A percentile compares a stretch with the other conserved stretches of the same genome.
Evolutionary conservation across 768 basidiomycete genomes (phyloP).

Genomic region (Suillus americanus): DNA sequence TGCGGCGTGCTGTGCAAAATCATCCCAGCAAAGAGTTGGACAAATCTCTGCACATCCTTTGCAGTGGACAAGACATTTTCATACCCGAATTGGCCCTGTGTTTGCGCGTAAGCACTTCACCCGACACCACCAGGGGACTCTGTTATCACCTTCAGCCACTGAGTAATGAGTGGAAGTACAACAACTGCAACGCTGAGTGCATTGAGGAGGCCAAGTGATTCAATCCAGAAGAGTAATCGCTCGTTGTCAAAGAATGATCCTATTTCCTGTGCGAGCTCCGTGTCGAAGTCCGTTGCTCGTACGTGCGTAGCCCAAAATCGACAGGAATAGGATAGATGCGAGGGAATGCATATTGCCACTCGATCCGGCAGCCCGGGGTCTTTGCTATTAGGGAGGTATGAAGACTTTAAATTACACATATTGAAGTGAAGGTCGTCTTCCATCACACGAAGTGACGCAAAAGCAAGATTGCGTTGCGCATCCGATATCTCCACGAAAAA

Average conservation of each 20-base stretch:
- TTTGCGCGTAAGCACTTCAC: not conserved
- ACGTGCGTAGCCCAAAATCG: slow-evolving; percentile 15
- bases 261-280: not conserved
- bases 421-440: slow-evolving; percentile 33
- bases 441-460: slow-evolving; percentile 27
- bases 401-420: slow-evolving; percentile 33
- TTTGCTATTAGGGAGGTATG: slow-evolving; percentile 28
- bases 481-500: slow-evolving; percentile 14
- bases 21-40: slow-evolving; percentile 10
- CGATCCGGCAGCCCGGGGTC: slow-evolving; percentile 6
- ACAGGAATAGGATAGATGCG: slow-evolving; percentile 12
- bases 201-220: slow-evolving; percentile 3
- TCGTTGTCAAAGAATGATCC: slow-evolving; percentile 3
- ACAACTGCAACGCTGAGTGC: not conserved
- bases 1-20: slow-evolving; percentile 22
- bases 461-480: not conserved
- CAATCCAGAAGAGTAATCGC: slow-evolving; percentile 11
- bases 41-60: slow-evolving; percentile 15
- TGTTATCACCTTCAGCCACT: not conserved
- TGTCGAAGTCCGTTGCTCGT: not conserved
- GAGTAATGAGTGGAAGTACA: not conserved
- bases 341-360: slow-evolving; percentile 2
- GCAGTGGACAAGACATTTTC: not conserved
- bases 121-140: not conserved
- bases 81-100: slow-evolving; percentile 4